Conservation (phyloP, 768 basidiomycete species). For the Clitopilus hobsonii region DNA sequence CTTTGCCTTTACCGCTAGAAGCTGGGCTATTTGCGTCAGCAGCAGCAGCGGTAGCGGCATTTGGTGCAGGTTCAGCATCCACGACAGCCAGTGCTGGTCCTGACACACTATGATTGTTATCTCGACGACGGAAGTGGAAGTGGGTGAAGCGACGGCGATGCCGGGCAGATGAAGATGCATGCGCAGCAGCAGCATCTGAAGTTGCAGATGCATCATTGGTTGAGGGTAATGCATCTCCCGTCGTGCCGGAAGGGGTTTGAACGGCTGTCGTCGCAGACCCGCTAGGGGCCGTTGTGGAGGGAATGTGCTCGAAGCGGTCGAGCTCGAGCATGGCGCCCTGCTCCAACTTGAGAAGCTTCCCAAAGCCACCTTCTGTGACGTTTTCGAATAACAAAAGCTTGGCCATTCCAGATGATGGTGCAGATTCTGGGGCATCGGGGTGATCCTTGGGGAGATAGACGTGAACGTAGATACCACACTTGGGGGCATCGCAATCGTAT, state of each 20-base stretch:
- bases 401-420: conserved; percentile 29
- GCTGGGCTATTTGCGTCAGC: conserved; percentile 54
- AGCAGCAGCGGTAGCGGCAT: conserved; percentile 44
- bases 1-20: conserved; percentile 30
- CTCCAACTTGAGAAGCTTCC: conserved; percentile 64
- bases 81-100: conserved; percentile 80
- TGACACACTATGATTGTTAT: conserved; percentile 46
- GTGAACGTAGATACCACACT: conserved; percentile 75
- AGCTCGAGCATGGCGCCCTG: conserved; percentile 80
- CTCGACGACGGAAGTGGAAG: conserved; percentile 63
- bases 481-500: conserved; percentile 88
- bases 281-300: conserved; percentile 14
- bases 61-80: conserved; percentile 54
- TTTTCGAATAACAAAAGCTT: conserved; percentile 57
- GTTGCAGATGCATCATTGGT: conserved; percentile 4
- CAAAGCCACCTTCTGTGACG: conserved; percentile 81
- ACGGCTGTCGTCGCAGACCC: conserved; percentile 5
- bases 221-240: conserved; percentile 2
- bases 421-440: conserved; percentile 42
- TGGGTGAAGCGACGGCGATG: conserved; percentile 56
- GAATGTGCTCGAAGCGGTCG: conserved; percentile 57
- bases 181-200: conserved; percentile 1
- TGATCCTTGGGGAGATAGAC: conserved; percentile 67
- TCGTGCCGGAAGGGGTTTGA: conserved; percentile 10
- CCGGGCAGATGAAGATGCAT: conserved; percentile 4